Percentiles rank a stretch among this genome's conserved stretches.
Conservation (phyloP, 202 grass and related monocot species). For the Zoysia matrella region DNA sequence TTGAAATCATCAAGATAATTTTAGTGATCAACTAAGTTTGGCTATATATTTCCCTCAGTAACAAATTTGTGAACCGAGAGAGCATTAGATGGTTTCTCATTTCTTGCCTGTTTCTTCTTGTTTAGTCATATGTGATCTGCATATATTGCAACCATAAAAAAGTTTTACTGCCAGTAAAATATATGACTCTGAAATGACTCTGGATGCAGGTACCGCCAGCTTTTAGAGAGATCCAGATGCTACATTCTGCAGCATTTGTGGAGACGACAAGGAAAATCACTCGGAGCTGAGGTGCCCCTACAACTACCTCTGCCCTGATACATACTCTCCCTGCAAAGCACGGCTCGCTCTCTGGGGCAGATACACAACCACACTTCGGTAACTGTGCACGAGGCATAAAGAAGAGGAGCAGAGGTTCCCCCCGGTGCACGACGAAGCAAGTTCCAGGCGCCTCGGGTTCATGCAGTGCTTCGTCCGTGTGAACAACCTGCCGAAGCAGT, state of each 20-base stretch:
- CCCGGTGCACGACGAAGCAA: background rate
- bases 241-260: constrained; percentile 29
- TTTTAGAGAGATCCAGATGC: constrained; percentile 38
- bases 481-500: constrained; percentile 23
- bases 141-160: background rate
- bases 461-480: constrained; percentile 26
- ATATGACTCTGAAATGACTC: background rate
- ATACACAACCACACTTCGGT: constrained; percentile 7
- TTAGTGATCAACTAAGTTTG: no score
- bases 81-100: no score
- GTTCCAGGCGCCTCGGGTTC: background rate
- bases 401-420: background rate
- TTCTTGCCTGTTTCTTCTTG: no score
- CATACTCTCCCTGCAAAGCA: constrained; percentile 37
- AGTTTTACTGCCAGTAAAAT: background rate
- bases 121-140: no score
- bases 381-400: background rate
- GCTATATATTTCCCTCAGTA: no score
- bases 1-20: no score
- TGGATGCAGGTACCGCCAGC: background rate
- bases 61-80: no score
- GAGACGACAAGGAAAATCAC: constrained; percentile 21
- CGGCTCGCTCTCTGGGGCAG: constrained; percentile 24
- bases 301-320: constrained; percentile 36
- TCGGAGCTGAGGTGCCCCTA: constrained; percentile 33